Conservation (phyloP, 2,329 filamentous ascomycete genomes). For the Fusarium sp. region DNA sequence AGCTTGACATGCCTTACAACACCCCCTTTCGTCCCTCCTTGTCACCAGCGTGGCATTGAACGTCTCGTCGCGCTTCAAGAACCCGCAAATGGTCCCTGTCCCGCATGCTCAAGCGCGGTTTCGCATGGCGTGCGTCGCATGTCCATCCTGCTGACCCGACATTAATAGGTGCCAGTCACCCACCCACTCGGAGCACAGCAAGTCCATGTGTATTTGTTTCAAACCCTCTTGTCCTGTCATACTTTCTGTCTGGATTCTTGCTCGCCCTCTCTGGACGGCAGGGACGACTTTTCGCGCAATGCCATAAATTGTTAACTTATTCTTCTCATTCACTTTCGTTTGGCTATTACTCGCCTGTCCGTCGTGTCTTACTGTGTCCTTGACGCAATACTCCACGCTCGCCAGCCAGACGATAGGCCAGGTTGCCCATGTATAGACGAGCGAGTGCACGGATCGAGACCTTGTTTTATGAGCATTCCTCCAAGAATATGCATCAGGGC, state of each 20-base stretch:
- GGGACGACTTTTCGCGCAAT: constrained; percentile 46
- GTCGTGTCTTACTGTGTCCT: constrained; percentile 32
- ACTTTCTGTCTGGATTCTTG: constrained; percentile 33
- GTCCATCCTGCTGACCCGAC: constrained; percentile 45
- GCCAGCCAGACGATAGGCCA: constrained; percentile 43
- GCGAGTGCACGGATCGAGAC: constrained; percentile 41
- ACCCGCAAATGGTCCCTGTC: constrained; percentile 40
- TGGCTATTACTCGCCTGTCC: constrained; percentile 30
- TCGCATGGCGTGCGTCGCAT: constrained; percentile 45
- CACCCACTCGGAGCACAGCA: constrained; percentile 42
- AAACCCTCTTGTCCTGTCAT: constrained; percentile 42
- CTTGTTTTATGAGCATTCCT: constrained; percentile 39
- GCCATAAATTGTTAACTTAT: constrained; percentile 43
- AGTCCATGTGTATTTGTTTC: constrained; percentile 47
- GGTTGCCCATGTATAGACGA: constrained; percentile 46
- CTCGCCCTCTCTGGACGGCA: constrained; percentile 43
- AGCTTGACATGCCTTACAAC: constrained; percentile 38
- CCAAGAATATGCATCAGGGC: constrained; percentile 44
- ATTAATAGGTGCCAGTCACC: constrained; percentile 50
- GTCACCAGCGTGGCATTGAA: constrained; percentile 49
- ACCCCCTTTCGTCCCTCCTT: constrained; percentile 45
- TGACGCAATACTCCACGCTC: constrained; percentile 27
- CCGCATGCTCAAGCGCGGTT: constrained; percentile 45
- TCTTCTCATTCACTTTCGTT: constrained; percentile 45
- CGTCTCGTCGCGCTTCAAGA: constrained; percentile 43